A percentile compares a stretch with the other conserved stretches of the same genome.
phyloP scores from a whole-genome alignment of 306 rosid genomes.

The Quercus bicolor region DNA sequence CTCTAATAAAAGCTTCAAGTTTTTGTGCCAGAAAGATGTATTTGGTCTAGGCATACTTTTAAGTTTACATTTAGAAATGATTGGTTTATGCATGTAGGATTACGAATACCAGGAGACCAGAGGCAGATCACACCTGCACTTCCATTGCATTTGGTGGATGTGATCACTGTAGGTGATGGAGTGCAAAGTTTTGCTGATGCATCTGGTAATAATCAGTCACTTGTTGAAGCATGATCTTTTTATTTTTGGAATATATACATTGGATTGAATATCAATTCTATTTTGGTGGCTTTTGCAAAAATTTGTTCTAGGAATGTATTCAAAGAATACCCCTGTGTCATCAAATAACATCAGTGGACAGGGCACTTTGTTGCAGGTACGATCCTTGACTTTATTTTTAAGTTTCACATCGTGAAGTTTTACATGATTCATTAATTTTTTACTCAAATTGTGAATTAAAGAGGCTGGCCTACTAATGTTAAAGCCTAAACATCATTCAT shows the following conservation, averaged over 20 bases:
- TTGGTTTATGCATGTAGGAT: constrained; percentile 44
- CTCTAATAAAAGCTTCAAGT: background rate
- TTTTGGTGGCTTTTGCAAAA: constrained; percentile 8
- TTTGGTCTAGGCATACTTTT: constrained; percentile 2
- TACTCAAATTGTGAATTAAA: background rate
- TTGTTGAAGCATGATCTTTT: constrained; percentile 11
- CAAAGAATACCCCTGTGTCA: constrained; percentile 54
- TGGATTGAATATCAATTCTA: constrained; percentile 11
- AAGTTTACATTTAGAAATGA: constrained; percentile 13
- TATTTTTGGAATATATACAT: background rate
- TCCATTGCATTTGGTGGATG: constrained; percentile 85
- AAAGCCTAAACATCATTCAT: background rate
- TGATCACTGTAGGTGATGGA: constrained; percentile 52
- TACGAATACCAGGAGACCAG: constrained; percentile 67
- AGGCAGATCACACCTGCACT: constrained; percentile 74
- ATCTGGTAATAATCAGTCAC: constrained; percentile 41
- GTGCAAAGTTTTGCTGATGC: constrained; percentile 57
- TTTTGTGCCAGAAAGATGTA: background rate
- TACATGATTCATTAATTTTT: constrained; percentile 6
- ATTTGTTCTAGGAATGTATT: constrained; percentile 53
- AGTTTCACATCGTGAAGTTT: constrained; percentile 10
- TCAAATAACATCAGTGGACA: constrained; percentile 64
- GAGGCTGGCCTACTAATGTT: background rate
- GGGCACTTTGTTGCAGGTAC: constrained; percentile 69
- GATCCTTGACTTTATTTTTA: constrained; percentile 24